phyloP scores from a whole-genome alignment of 192 early-diverging fungal genomes.

The Coemansia sp. region DNA sequence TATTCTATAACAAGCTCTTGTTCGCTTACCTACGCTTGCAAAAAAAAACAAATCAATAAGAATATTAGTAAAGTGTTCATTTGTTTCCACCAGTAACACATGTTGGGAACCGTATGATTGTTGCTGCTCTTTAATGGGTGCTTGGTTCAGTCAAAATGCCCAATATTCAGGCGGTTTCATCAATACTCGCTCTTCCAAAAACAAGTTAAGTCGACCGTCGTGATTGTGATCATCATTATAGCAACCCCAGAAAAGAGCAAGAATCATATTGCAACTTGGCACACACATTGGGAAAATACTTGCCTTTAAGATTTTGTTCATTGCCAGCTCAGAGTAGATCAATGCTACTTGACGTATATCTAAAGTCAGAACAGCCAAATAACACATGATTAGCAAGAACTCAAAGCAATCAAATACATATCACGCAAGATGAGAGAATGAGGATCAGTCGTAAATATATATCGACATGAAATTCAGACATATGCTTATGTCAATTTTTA shows the following conservation, averaged over 20 bases:
- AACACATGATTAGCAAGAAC: neutral
- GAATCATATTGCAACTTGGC: neutral
- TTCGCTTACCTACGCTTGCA: neutral
- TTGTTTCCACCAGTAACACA: neutral
- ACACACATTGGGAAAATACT: slow-evolving; percentile 4
- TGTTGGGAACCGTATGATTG: neutral
- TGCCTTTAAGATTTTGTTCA: slow-evolving; percentile 12
- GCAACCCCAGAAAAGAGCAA: neutral
- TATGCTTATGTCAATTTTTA: slow-evolving; percentile 50
- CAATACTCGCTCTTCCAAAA: slow-evolving; percentile 46
- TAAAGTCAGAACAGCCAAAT: neutral
- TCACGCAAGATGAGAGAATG: neutral
- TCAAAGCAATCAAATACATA: neutral
- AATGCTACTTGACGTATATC: neutral
- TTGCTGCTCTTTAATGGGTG: neutral
- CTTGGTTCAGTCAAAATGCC: slow-evolving; percentile 40
- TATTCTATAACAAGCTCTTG: neutral
- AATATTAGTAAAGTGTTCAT: neutral
- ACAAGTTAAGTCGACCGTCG: slow-evolving; percentile 54
- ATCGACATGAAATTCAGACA: slow-evolving; percentile 51
- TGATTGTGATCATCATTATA: slow-evolving; percentile 50
- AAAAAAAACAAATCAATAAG: neutral
- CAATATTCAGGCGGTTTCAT: slow-evolving; percentile 50
- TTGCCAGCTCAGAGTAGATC: neutral
- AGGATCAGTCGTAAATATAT: slow-evolving; percentile 35